Conservation (phyloP, 2,329 filamentous ascomycete genomes). For the Aspergillus novofumigatus region DNA sequence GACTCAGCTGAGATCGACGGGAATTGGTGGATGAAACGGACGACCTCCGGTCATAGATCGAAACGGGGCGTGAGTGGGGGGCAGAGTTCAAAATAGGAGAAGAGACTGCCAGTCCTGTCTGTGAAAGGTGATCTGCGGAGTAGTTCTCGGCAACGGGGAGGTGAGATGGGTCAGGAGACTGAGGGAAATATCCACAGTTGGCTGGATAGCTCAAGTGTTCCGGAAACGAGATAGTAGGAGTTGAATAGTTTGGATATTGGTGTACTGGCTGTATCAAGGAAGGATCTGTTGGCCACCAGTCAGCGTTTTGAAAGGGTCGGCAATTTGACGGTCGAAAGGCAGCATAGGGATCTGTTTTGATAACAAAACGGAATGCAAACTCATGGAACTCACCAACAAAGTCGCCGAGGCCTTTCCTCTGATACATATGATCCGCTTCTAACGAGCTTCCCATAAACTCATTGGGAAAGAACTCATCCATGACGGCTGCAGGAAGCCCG, state of each 20-base stretch:
- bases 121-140: conserved; percentile 22
- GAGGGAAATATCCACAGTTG: conserved; percentile 25
- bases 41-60: conserved; percentile 53
- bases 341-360: background rate
- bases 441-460: conserved; percentile 46
- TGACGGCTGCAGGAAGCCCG: conserved; percentile 61
- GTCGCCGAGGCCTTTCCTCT: conserved; percentile 40
- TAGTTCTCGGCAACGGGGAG: conserved; percentile 27
- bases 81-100: conserved; percentile 64
- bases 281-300: conserved; percentile 45
- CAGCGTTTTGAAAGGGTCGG: background rate
- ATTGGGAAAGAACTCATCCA: conserved; percentile 55
- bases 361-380: background rate
- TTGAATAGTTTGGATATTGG: conserved; percentile 24
- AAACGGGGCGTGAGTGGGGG: conserved; percentile 51
- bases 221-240: conserved; percentile 29
- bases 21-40: conserved; percentile 71
- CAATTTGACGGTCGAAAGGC: background rate
- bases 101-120: conserved; percentile 22
- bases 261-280: conserved; percentile 53
- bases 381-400: conserved; percentile 29
- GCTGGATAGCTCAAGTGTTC: conserved; percentile 30
- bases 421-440: conserved; percentile 41
- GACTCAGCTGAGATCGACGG: conserved; percentile 57
- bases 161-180: conserved; percentile 36